Evolutionary conservation across 345 rosid genomes (phyloP).

Genomic region (Acer campestre): DNA sequence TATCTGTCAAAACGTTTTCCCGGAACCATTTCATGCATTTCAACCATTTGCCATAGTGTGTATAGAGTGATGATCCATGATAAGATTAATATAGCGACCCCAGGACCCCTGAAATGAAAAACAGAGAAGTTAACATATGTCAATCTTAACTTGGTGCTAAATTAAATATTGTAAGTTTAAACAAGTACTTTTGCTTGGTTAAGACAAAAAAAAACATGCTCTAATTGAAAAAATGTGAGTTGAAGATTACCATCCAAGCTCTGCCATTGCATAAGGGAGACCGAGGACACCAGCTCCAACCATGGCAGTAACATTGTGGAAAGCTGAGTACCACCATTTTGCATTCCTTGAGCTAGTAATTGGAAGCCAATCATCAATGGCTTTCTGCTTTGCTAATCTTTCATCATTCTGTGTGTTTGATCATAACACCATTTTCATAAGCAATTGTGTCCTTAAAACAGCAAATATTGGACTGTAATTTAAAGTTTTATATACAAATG

Average conservation of each 20-base stretch:
- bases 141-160: neutral
- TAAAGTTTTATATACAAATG: neutral
- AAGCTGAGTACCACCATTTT: constrained; percentile 92
- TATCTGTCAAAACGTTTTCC: constrained; percentile 75
- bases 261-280: constrained; percentile 77
- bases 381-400: constrained; percentile 49
- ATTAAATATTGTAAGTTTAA: neutral
- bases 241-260: constrained; percentile 69
- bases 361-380: constrained; percentile 76
- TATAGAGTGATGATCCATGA: constrained; percentile 79
- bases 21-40: constrained; percentile 89
- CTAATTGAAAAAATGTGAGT: neutral
- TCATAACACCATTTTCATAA: neutral
- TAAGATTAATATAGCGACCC: constrained; percentile 52
- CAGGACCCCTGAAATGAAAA: constrained; percentile 67
- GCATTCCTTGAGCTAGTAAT: constrained; percentile 74
- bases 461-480: neutral
- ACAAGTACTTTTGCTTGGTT: neutral
- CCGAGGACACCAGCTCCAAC: constrained; percentile 91
- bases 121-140: neutral
- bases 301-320: constrained; percentile 93
- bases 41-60: constrained; percentile 92
- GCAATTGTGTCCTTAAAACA: neutral
- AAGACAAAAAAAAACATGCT: too few relatives aligned
- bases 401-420: constrained; percentile 33